Evolutionary conservation across 108 stramenopile species (phyloP).

Genomic region (Nannochloropsis salina): DNA sequence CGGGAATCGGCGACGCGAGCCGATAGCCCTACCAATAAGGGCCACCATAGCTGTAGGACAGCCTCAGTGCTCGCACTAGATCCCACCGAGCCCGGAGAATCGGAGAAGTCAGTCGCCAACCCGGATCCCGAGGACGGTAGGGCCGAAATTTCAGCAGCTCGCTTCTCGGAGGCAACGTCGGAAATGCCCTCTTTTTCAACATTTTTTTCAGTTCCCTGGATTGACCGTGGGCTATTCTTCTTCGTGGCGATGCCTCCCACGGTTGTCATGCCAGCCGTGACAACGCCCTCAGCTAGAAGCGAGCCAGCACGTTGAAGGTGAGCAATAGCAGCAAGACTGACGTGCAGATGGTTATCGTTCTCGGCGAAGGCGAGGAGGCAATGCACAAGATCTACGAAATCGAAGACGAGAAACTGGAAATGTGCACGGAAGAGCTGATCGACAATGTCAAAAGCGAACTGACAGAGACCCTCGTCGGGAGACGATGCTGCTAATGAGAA

Average conservation of each 20-base stretch:
- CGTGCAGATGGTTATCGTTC: slow-evolving; percentile 58
- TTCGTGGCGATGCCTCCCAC: not conserved
- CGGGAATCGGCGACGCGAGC: slow-evolving; percentile 72
- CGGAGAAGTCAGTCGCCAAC: not conserved
- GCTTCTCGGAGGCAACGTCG: not conserved
- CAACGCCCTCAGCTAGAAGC: not conserved
- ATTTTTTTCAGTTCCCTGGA: not conserved
- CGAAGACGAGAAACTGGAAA: slow-evolving; percentile 57
- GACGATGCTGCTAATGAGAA: slow-evolving; percentile 77
- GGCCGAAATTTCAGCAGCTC: not conserved
- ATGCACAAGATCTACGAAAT: slow-evolving; percentile 83
- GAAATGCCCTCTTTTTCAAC: not conserved
- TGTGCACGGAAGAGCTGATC: slow-evolving; percentile 46
- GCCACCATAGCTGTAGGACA: slow-evolving; percentile 84
- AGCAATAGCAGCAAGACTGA: slow-evolving; percentile 59
- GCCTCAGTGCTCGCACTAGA: slow-evolving; percentile 8
- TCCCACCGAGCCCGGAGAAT: not conserved
- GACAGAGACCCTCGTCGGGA: slow-evolving; percentile 62
- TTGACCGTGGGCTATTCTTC: not conserved
- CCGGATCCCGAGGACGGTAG: not conserved
- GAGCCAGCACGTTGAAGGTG: slow-evolving; percentile 44
- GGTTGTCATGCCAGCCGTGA: not conserved
- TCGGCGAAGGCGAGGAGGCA: slow-evolving; percentile 77
- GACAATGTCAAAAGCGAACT: slow-evolving; percentile 55
- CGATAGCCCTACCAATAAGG: slow-evolving; percentile 81